Evolutionary conservation across 164 flowering plant genomes (phyloP).

Genomic region (Kalanchoe fedtschenkoi): DNA sequence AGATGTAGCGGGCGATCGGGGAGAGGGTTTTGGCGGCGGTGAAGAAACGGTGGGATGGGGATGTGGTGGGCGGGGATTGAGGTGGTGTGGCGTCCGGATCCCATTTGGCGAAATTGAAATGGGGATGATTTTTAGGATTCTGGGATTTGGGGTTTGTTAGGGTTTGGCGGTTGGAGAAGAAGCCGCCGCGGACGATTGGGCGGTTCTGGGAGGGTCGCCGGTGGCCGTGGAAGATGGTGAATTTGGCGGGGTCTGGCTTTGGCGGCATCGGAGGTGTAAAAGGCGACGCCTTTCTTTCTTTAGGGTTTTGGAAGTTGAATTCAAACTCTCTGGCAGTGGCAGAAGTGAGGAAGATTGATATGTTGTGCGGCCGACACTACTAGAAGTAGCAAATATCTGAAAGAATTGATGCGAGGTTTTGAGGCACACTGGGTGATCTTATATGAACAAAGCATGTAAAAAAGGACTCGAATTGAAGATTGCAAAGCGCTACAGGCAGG

Average conservation of each 20-base stretch:
- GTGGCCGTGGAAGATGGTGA: slow-evolving; percentile 80
- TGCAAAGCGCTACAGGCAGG: too few species aligned
- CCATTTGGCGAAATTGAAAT: slow-evolving; percentile 58
- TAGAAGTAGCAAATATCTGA: background rate
- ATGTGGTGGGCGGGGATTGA: slow-evolving; percentile 11
- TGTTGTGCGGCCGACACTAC: background rate
- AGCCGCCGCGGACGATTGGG: slow-evolving; percentile 70
- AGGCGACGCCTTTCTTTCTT: background rate
- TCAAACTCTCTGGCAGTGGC: background rate
- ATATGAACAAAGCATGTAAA: background rate
- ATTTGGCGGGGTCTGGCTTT: slow-evolving; percentile 25
- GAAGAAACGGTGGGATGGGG: slow-evolving; percentile 45
- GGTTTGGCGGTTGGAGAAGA: slow-evolving; percentile 66
- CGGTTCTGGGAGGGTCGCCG: slow-evolving; percentile 72
- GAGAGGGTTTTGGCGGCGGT: slow-evolving; percentile 41
- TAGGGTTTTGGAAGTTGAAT: background rate
- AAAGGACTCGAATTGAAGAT: background rate
- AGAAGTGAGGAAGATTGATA: background rate
- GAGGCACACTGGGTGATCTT: background rate
- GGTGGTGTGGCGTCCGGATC: slow-evolving; percentile 36
- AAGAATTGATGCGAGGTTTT: background rate
- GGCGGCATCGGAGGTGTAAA: slow-evolving; percentile 33
- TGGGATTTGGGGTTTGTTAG: slow-evolving; percentile 17
- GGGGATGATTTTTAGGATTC: slow-evolving; percentile 11
- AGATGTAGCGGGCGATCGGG: slow-evolving; percentile 82